Evolutionary conservation across 495 filamentous ascomycete species (phyloP), one percentile per base, ranked within the genome.

Genomic region (Podospora anserina): DNA sequence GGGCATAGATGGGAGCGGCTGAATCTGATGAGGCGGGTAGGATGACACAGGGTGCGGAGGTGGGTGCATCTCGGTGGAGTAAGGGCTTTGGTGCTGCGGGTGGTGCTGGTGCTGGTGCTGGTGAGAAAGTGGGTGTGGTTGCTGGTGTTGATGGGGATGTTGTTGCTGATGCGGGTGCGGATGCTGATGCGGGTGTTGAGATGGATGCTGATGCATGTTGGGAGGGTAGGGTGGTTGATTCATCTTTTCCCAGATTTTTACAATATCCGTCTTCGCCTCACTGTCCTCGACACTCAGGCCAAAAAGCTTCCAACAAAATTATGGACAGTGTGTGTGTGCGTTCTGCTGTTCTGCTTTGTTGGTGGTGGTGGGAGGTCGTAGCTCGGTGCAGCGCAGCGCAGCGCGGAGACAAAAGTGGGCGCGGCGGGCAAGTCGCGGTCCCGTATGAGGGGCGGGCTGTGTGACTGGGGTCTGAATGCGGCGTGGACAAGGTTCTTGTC

Each of bases 1-100:
- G 7, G 74, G 71, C 71, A 78, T 75, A 27, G 76, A 69, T 27
- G 76, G 76, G 28, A 75, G 70, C 39, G 71, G 75, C 59, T 76
- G 74, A 49, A 72, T 64, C 68, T 69, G 66, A 19, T 75, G 74
- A 32, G 57, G 19, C 26, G 61, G 32, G 34, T 74, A 74, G 2
- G 70, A 57, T 9, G 54, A 16, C 13, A 32, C 59, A 7, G 66
- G 39, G 28, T 72, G 70, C n/a, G 70, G 65, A 23, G 67, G 67
- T 49, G 34, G 53, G 63, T 75, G 70, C 63, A 75, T 67, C 32
- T 72, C 70, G 66, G 68, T 59, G 19, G 68, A 49, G 39, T 49
- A 49, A 13, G 39, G 39, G 39, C 39, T 49, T 13, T 58, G 55
- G 6, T 58, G 55, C 5, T 58, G 55, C 15, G 54, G 54, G 19